These are phyloP conservation scores for Sideroxylon spinosum DNA, from an alignment of 179 eudicot genomes.

Conservation along the genomic window DNA sequence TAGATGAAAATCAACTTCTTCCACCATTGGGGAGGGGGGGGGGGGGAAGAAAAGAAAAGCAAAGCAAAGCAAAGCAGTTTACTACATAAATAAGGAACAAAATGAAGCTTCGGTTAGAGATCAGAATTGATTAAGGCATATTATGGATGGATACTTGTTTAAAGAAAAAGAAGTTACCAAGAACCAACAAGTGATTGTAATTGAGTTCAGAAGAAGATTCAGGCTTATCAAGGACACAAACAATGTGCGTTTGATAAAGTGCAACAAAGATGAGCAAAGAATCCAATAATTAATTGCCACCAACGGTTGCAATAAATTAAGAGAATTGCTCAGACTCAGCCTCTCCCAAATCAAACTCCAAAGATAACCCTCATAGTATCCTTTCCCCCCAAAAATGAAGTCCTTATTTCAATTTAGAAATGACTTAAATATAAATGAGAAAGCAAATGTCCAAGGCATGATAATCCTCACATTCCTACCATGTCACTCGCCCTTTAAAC, in stretches of 20 bases:
- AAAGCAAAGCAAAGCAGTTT: too few species aligned
- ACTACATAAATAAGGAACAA: too few species aligned
- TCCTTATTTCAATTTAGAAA: background rate
- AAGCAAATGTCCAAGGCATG: background rate
- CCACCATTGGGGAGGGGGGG: too few species aligned
- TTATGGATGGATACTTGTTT: too few species aligned
- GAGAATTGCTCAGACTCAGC: background rate
- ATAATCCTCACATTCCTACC: background rate
- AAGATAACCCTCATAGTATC: background rate
- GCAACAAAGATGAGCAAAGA: background rate
- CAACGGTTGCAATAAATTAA: background rate
- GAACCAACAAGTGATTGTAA: too few species aligned
- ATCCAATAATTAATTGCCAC: background rate
- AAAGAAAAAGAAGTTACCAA: too few species aligned
- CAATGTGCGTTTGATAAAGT: background rate
- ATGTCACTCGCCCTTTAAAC: constrained; percentile 3
- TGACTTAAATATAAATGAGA: background rate
- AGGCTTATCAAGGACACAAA: background rate
- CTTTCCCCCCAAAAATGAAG: background rate
- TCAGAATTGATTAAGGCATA: too few species aligned
- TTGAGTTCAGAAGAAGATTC: too few species aligned
- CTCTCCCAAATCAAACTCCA: background rate
- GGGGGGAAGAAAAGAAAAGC: too few species aligned
- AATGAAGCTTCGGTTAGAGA: too few species aligned
- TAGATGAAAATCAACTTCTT: too few species aligned